Evolutionary conservation across 768 basidiomycete genomes (phyloP), one percentile per base, ranked within the genome.

Genomic region (Agaricus sinodeliciosus): DNA sequence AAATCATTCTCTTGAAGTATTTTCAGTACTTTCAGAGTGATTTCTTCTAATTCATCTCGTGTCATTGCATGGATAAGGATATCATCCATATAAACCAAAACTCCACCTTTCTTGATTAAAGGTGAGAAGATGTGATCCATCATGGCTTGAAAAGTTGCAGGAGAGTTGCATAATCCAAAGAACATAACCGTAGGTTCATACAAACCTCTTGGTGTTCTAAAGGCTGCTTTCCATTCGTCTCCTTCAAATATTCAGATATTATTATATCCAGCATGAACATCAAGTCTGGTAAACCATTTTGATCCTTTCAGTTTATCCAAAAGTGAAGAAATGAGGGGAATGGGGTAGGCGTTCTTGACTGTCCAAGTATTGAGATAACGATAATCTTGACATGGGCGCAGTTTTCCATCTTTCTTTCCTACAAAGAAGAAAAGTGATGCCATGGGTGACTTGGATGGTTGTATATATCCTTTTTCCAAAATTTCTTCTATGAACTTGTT

Each of bases 361-460:
- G 68, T 70, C 48, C 67, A 62, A 0, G 63, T 55, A 42, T 73
- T 74, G 0, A 72, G 62, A 1, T 55, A 45, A 15, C 59, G 49
- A 50, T 65, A 72, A 47, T 73, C 60, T 34, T 69, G 67, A 0
- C 67, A 58, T 39, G 57, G 64, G 0, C 55, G 48, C 0, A 64
- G 28, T 28, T 28, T 28, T 28, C 28, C 62, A 55, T 65, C 62
- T 43, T 65, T 60, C 50, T 63, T 65, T 25, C 58, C 58, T 11
- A 62, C 47, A 44, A 65, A 65, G 55, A 65, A 63, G 50, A 56
- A 11, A 34, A 51, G 36, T 48, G 54, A 35, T 42, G 37, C 43
- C 40, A 27, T 34, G 46, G 57, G 31, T 0, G 66, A 67, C 16
- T 59, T 56, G 1, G 65, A 28, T 28, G 28, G 28, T 28, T 9